Evolutionary conservation across 768 basidiomycete species (phyloP).

Genomic region (Omphalotus guepiniiformis): DNA sequence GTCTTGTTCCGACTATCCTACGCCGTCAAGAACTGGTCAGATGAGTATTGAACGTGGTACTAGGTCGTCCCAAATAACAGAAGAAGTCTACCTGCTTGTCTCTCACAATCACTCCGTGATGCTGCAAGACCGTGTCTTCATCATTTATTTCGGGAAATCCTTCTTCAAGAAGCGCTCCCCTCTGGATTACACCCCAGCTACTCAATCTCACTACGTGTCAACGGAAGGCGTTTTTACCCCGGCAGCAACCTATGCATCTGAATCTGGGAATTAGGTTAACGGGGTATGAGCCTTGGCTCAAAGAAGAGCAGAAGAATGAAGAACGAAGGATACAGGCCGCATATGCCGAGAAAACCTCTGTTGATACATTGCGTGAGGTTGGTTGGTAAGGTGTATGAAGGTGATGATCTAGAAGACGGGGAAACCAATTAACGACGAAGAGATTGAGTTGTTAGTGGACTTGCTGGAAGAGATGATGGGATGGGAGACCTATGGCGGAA

Average conservation of each 20-base stretch:
- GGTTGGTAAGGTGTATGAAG: constrained; percentile 25
- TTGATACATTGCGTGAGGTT: constrained; percentile 20
- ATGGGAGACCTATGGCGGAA: constrained; percentile 32
- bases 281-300: constrained; percentile 21
- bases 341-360: constrained; percentile 24
- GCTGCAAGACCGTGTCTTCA: constrained; percentile 17
- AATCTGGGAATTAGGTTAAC: constrained; percentile 10
- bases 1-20: neutral
- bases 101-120: constrained; percentile 7
- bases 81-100: neutral
- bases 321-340: constrained; percentile 17
- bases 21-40: neutral
- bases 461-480: constrained; percentile 36
- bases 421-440: constrained; percentile 20
- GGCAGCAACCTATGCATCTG: neutral
- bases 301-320: constrained; percentile 22
- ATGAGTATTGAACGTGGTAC: neutral
- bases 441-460: constrained; percentile 32
- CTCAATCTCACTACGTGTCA: constrained; percentile 13
- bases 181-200: constrained; percentile 16
- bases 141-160: constrained; percentile 25
- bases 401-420: constrained; percentile 28
- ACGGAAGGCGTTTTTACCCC: neutral
- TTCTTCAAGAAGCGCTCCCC: constrained; percentile 15
- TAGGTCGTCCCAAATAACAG: neutral